Evolutionary conservation across 2,329 filamentous ascomycete species (phyloP), one percentile per base, ranked within the genome.

Genomic region (Dryadomyces quercivorus): DNA sequence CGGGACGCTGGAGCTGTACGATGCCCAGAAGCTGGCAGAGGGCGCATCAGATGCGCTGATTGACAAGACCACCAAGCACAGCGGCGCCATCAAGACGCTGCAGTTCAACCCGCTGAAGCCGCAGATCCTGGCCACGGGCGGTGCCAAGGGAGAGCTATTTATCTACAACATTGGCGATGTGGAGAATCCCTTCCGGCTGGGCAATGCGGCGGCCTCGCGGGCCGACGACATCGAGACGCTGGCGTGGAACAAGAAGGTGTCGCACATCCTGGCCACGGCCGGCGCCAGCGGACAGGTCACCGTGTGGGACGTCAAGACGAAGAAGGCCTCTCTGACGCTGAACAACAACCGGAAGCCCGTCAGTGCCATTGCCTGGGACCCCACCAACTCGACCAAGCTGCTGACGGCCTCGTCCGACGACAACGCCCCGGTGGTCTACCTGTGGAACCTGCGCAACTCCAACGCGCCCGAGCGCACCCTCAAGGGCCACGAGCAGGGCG

Each of bases 211-310:
- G 42, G 88, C 88, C 45, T 91, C 90, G 59, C 86, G 92, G 65
- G 87, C 90, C 43, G 92, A 97, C 64, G 93, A 98, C 63, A 88
- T 97, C 60, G 93, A 97, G 64, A 95, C 91, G 61, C 76, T 98
- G 57, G 92, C 95, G 62, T 98, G 94, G 94, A 98, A 98, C 72
- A 91, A 90, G 66, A 97, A 95, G 73, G 92, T 97, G 45, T 82
- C 92, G 15, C 92, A 98, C 67, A 98, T 98, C 67, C 74, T 98
- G 61, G 93, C 92, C 18, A 97, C 92, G 10, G 93, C 93, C 61
- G 92, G 91, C 66, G 86, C 83, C 58, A 91, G 90, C 51, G 93
- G 93, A 5, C 95, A 97, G 64, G 91, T 97, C 40, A 97, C 93
- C 2, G 92, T 98, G 18, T 98, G 93, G 93, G 93, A 98, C 71